Base-by-base conservation (phyloP, 1,139 yeast species). In the Candida neerlandica region DNA sequence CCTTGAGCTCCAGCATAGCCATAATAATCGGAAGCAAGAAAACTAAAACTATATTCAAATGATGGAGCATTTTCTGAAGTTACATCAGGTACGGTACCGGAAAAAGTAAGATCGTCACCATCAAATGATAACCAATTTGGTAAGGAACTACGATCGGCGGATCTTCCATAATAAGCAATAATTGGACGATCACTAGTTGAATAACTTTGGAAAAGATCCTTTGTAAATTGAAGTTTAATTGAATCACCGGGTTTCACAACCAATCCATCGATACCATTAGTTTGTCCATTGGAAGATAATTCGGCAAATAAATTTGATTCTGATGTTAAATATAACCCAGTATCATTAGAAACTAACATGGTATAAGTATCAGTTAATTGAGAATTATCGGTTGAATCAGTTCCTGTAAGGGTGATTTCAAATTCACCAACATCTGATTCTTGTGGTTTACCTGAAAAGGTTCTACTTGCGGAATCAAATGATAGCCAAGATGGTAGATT, bases 1-100 rank as follows among this genome's bases (percentile, higher is more conserved):
- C 89, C 85, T 56, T 78, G 82, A 3, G 84, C 85, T 27, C 91
- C 94, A 1, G 96, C 76, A 63, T 69, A 92, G 1, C 96, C 97
- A 27, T 70, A 69, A 60, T 82, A 81, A 61, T 92, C 97, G 2
- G 96, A 74, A 2, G 92, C 97, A 51, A 91, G 82, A 56, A 92
- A 77, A 47, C 83, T 76, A 55, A 95, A 82, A n/a, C 82, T 80
- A 63, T 84, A 94, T 45, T 76, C 73, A 58, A 82, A 77, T 30
- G 96, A 89, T 11, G 98, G 97, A 1, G 99, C 99, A 58, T 89
- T 85, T 11, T 80, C 77, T 1, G 97, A 88, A 57, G 88, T 86
- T 29, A 89, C 89, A 7, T 86, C 73, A 3, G 99, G 99, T 0
- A 96, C 94, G 1, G 85, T 84, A 38, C 99, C 99, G 38, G 83